phyloP scores from a whole-genome alignment of 164 flowering plant genomes.

The Nymphaea thermarum region DNA sequence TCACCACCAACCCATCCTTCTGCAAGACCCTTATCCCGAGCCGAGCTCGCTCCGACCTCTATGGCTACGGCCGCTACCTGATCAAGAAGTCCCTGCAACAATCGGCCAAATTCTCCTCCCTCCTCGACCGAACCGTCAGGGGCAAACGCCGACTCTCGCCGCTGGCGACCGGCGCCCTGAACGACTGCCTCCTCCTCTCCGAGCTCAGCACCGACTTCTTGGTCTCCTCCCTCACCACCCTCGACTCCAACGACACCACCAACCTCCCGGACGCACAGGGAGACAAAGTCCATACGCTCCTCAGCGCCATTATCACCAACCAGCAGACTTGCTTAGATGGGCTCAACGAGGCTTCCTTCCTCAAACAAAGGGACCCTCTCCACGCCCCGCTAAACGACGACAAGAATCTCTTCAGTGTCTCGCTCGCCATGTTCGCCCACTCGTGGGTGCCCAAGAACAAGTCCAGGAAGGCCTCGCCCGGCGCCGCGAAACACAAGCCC shows the following conservation, averaged over 20 bases:
- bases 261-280: neutral
- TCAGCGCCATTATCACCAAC: slow-evolving; percentile 22
- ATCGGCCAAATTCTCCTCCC: slow-evolving; percentile 9
- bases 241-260: neutral
- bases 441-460: slow-evolving; percentile 14
- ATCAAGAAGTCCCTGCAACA: slow-evolving; percentile 11
- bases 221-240: neutral
- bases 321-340: slow-evolving; percentile 23
- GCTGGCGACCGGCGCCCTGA: slow-evolving; percentile 15
- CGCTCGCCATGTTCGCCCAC: slow-evolving; percentile 21
- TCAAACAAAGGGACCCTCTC: slow-evolving; percentile 7
- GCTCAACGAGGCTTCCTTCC: slow-evolving; percentile 4
- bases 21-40: slow-evolving; percentile 29
- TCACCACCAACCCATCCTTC: slow-evolving; percentile 10
- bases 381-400: slow-evolving; percentile 11
- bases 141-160: slow-evolving; percentile 3
- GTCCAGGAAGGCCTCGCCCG: too few species aligned
- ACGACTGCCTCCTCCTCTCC: slow-evolving; percentile 21
- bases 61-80: slow-evolving; percentile 21
- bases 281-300: slow-evolving; percentile 18
- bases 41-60: slow-evolving; percentile 17
- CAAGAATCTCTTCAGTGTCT: slow-evolving; percentile 20
- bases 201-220: slow-evolving; percentile 20
- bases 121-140: slow-evolving; percentile 14
- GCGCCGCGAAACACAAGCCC: too few species aligned